Evolutionary conservation across 495 filamentous ascomycete species (phyloP), one percentile per base, ranked within the genome.

Genomic region (Bacidia rubella): DNA sequence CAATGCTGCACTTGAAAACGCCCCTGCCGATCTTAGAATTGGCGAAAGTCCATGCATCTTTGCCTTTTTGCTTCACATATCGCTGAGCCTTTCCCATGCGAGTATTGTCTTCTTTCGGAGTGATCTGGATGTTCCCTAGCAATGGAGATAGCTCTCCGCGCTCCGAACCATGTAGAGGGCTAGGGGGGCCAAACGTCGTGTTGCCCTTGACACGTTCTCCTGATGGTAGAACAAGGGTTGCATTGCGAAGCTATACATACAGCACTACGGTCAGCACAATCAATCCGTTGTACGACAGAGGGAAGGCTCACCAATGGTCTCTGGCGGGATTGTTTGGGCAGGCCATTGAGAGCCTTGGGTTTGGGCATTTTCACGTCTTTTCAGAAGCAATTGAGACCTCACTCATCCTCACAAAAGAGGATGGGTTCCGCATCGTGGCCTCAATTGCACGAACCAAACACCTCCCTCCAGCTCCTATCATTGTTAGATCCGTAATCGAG

Each of bases 1-100:
- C 92, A 48, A 98, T 67, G 46, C 87, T 88, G 72, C 89, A 97
- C 66, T 98, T 98, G 55, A 96, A 68, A 52, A 94, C 83, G 27
- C 81, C 83, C 52, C 79, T 80, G 5, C 85, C 87, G 9, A 67
- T 77, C 53, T 74, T 74, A 0, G 80, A 82, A 0, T 59, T 69
- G 3, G 68, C 41, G 48, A 77, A 79, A 17, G 59, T 50, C 47
- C 54, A 58, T 67, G 66, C 49, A 11, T 32, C 47, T 25, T 39
- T 5, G 12, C 17, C 1, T 38, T 38, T 50, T 62, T 57, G 24
- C 26, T 47, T 47, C 24, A 54, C 5, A 25, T 48, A 58, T 58
- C 29, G 17, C 15, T n/a, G 41, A 26, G 35, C n/a, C 7, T 3
- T 38, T 1, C 49, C 23, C 9, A 43, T 19, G 23, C 49, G 23